Base-by-base conservation (phyloP, 331 rosid genomes). In the Pyrus hybrid region DNA sequence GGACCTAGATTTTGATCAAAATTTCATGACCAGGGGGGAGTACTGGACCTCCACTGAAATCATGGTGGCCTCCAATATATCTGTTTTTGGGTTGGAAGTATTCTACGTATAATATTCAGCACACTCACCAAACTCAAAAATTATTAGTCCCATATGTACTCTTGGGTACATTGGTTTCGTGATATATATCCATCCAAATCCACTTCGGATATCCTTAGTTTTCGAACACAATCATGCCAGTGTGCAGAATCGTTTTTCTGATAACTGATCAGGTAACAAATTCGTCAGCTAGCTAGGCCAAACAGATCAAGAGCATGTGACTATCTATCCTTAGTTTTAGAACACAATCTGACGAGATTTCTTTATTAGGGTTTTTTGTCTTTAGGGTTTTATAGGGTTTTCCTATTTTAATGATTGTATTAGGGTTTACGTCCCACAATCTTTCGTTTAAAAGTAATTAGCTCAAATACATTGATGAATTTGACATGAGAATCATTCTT, bases 41-140 rank as follows among this genome's bases (percentile, higher is more conserved):
- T 37, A 51, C 70, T 76, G 75, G 30, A 76, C 79, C 51, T 53
- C 74, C 83, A 67, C 76, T 76, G 71, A 79, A 53, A 79, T 51
- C 13, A 76, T 76, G 76, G 51, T 76, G 86, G 71, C 86, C 79
- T 56, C 83, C 83, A 76, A 21, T 14, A 63, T 28, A 28, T 63
- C 67, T 63, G 41, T 11, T 63, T 53, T 70, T 75, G 70, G n/a
- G 18, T 68, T 73, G 70, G 61, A 67, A 71, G 72, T 60, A 49
- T 82, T 75, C 77, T 57, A 54, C 23, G 58, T 45, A 56, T 43
- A 13, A 37, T 43, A 43, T 58, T 72, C 69, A 41, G 64, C 71
- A 56, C 23, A 57, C n/a, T 32, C 47, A 63, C 41, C 22, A 21
- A 20, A 23, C 23, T 53, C 2, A 73, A 58, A 33, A 35, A 53